Evolutionary conservation across 2,329 filamentous ascomycete genomes (phyloP).

Genomic region (Pezicula neosporulosa): DNA sequence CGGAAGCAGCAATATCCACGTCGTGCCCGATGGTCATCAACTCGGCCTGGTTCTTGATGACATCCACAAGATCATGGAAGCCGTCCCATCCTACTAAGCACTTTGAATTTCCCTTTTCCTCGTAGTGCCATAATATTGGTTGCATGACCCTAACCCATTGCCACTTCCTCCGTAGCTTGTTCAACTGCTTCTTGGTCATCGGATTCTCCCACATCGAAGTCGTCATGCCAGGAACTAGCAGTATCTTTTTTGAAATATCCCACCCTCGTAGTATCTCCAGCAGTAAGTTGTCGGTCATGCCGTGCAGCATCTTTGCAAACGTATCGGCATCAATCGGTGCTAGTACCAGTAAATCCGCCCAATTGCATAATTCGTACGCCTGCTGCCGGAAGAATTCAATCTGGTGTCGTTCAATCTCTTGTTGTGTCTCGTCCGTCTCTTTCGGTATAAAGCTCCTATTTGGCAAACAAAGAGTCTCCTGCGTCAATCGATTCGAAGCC

Average conservation of each 20-base stretch:
- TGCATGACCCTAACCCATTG: slow-evolving; percentile 80
- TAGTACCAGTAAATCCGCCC: slow-evolving; percentile 84
- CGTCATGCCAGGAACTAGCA: slow-evolving; percentile 87
- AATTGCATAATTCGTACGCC: slow-evolving; percentile 70
- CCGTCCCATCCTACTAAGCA: slow-evolving; percentile 58
- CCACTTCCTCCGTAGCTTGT: slow-evolving; percentile 80
- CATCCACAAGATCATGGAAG: slow-evolving; percentile 68
- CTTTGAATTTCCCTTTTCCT: slow-evolving; percentile 48
- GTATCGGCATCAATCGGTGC: slow-evolving; percentile 82
- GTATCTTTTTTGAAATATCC: slow-evolving; percentile 80
- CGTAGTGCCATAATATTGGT: slow-evolving; percentile 80
- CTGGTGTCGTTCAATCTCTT: slow-evolving; percentile 22
- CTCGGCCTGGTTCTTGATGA: slow-evolving; percentile 74
- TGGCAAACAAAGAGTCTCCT: slow-evolving; percentile 58
- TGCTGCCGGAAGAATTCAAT: slow-evolving; percentile 50
- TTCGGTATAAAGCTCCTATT: slow-evolving; percentile 41
- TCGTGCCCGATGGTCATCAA: slow-evolving; percentile 71
- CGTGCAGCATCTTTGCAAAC: slow-evolving; percentile 83
- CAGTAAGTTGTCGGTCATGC: slow-evolving; percentile 76
- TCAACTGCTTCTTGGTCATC: slow-evolving; percentile 81
- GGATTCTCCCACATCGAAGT: slow-evolving; percentile 87
- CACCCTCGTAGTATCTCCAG: slow-evolving; percentile 80
- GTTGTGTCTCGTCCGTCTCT: slow-evolving; percentile 19
- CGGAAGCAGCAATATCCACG: slow-evolving; percentile 39
- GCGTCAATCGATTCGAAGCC: slow-evolving; percentile 57